A percentile compares a stretch with the other conserved stretches of the same genome.
phyloP scores from a whole-genome alignment of 768 basidiomycete genomes.

The Russula ochroleuca region DNA sequence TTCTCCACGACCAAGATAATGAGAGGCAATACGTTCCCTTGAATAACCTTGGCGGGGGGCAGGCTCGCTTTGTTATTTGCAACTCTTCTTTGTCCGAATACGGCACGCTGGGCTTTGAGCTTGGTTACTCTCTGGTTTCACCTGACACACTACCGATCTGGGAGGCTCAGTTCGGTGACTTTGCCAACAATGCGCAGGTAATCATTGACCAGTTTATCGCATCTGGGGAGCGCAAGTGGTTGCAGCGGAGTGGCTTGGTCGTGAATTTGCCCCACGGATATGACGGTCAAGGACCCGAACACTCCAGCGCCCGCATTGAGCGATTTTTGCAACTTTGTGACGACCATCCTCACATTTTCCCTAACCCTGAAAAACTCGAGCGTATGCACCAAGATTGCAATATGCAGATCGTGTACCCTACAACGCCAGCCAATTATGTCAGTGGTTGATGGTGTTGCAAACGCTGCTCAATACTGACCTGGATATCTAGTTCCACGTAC shows the following conservation, averaged over 20 bases:
- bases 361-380: constrained; percentile 82
- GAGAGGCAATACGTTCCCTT: constrained; percentile 88
- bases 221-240: constrained; percentile 95
- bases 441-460: constrained; percentile 28
- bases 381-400: constrained; percentile 99
- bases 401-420: constrained; percentile 98
- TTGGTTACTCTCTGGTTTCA: constrained; percentile 97
- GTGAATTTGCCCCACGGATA: constrained; percentile 92
- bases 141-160: constrained; percentile 90
- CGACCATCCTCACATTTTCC: constrained; percentile 91
- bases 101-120: constrained; percentile 92
- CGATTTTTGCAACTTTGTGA: constrained; percentile 97
- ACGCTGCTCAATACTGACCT: constrained; percentile 18
- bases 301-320: constrained; percentile 93
- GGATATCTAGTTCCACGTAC: constrained; percentile 76
- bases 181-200: constrained; percentile 94
- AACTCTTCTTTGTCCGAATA: constrained; percentile 97
- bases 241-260: constrained; percentile 88
- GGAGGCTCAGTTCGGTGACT: constrained; percentile 99
- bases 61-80: constrained; percentile 92
- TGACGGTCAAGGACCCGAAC: constrained; percentile 98
- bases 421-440: constrained; percentile 93
- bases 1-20: constrained; percentile 92
- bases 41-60: constrained; percentile 80
- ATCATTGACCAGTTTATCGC: constrained; percentile 99